phyloP scores from a whole-genome alignment of 202 grass and related monocot genomes.

The Panicum hallii region DNA sequence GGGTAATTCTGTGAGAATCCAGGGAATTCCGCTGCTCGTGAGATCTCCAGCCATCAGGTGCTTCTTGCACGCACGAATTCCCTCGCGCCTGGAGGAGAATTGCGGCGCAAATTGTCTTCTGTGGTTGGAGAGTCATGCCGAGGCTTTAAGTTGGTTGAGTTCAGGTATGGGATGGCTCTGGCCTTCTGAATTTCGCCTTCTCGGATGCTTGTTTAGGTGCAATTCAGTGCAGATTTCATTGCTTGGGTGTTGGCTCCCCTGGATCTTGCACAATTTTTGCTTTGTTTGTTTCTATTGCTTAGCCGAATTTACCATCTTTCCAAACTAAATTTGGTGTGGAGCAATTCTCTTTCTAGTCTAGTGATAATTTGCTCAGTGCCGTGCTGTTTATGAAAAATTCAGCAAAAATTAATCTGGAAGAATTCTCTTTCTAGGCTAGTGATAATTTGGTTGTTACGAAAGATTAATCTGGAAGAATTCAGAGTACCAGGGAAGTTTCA shows the following conservation, averaged over 20 bases:
- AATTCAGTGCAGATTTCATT: neutral
- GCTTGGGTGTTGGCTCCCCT: neutral
- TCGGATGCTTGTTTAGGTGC: neutral
- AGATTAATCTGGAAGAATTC: neutral
- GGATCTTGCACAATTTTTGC: slow-evolving; percentile 33
- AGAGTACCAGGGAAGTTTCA: neutral
- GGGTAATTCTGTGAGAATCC: slow-evolving; percentile 33
- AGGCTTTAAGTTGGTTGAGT: slow-evolving; percentile 16
- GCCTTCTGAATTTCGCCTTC: slow-evolving; percentile 26
- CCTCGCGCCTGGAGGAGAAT: neutral
- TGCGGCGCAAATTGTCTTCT: neutral
- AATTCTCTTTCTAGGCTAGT: no score
- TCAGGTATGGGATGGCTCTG: slow-evolving; percentile 8
- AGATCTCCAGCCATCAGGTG: slow-evolving; percentile 47
- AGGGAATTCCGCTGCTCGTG: slow-evolving; percentile 42
- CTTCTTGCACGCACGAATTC: slow-evolving; percentile 6
- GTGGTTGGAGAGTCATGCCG: slow-evolving; percentile 43
- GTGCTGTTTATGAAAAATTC: neutral
- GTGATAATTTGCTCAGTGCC: neutral
- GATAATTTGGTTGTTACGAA: neutral
- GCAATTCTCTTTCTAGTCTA: neutral
- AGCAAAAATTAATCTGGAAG: neutral
- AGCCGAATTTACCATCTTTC: neutral
- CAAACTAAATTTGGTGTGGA: neutral
- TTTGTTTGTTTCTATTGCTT: neutral